Evolutionary conservation across 2,329 filamentous ascomycete species (phyloP).

Genomic region (Penicillium sp.): DNA sequence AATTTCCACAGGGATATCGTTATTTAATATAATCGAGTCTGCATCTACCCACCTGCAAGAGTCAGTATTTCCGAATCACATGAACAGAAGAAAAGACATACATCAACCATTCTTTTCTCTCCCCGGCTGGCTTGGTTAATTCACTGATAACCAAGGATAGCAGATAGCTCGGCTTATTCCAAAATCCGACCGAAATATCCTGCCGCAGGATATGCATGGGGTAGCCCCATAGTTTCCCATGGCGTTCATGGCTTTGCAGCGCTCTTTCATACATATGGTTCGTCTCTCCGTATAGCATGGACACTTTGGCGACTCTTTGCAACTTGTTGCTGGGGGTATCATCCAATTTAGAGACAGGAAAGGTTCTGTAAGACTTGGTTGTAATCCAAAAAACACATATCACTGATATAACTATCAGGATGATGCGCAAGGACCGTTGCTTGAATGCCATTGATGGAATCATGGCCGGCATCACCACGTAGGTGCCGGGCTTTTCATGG

Average conservation of each 20-base stretch:
- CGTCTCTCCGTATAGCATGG: slow-evolving; percentile 33
- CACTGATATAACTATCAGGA: neutral
- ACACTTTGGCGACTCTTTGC: slow-evolving; percentile 30
- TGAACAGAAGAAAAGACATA: slow-evolving; percentile 12
- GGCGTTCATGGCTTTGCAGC: slow-evolving; percentile 34
- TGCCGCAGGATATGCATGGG: slow-evolving; percentile 34
- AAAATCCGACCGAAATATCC: slow-evolving; percentile 32
- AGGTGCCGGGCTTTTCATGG: neutral
- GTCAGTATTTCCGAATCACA: neutral
- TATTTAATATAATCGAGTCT: slow-evolving; percentile 36
- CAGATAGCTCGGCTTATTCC: slow-evolving; percentile 36
- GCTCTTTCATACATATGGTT: slow-evolving; percentile 37
- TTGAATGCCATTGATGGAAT: neutral
- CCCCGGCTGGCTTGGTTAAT: slow-evolving; percentile 28
- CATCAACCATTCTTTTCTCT: slow-evolving; percentile 39
- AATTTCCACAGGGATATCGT: slow-evolving; percentile 30
- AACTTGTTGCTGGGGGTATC: neutral
- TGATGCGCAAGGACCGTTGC: neutral
- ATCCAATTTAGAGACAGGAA: neutral
- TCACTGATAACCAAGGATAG: slow-evolving; percentile 32
- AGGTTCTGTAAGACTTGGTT: neutral
- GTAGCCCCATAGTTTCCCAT: slow-evolving; percentile 36
- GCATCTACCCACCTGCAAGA: slow-evolving; percentile 32
- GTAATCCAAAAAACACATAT: neutral
- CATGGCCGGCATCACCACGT: neutral